Evolutionary conservation across 1,284 basidiomycete genomes (phyloP), one percentile per base, ranked within the genome.

Genomic region (Coniferiporia weirii): DNA sequence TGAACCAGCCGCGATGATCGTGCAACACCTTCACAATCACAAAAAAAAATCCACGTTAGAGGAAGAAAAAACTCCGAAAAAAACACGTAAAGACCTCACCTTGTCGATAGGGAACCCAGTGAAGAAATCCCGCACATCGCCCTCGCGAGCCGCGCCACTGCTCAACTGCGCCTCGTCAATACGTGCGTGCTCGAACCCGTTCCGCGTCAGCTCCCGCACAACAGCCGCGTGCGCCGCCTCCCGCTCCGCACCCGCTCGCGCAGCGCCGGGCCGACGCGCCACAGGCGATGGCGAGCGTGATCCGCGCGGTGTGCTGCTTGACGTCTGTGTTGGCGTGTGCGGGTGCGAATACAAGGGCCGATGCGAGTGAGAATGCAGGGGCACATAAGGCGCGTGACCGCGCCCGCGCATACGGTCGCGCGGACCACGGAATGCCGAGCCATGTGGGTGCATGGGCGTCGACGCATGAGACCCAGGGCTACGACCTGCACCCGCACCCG

Each of bases 1-100:
- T 79, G 66, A 88, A 91, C 76, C 86, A 83, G 10, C 81, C 84
- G 7, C 75, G 72, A 54, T 81, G 78, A 68, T 90, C 88, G 62
- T 81, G 81, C 1, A 91, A 73, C 27, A 90, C 75, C 85, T 89
- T 19, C 17, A 64, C 43, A 62, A 19, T 19, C 17, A 64, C 43
- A 61, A n/a, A 49, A n/a, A 52, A 56, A 44, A 43, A 9, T 40
- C 17, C n/a, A 8, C 38, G 27, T 46, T 27, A 35, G 19, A 52
- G n/a, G n/a, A n/a, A n/a, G n/a, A n/a, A n/a, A 44, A 19, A 20
- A 51, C 49, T 19, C 4, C 20, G 45, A 48, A 19, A 59, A 45
- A 53, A 58, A 60, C 45, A 34, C 50, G 51, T 52, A 32, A 38
- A 15, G 38, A 12, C 67, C 83, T 65, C 70, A 87, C 87, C 76